These are phyloP conservation scores for Trichoderma orchidacearum DNA, from an alignment of 495 filamentous ascomycete species.

Conservation along the genomic window DNA sequence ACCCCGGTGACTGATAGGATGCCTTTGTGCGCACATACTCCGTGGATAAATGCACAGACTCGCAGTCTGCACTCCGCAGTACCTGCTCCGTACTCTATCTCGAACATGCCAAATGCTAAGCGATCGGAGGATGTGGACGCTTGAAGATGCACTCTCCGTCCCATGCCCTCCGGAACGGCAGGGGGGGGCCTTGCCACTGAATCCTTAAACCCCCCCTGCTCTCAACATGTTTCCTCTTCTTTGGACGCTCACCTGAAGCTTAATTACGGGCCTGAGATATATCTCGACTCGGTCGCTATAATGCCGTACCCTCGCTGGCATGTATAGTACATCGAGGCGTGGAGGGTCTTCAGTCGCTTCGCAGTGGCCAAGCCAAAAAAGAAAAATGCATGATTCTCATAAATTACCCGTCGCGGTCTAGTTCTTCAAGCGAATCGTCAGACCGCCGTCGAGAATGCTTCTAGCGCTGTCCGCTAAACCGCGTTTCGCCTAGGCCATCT, in stretches of 20 bases:
- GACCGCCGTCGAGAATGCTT: neutral
- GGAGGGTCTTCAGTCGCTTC: neutral
- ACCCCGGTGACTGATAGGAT: too few relatives aligned
- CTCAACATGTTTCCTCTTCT: too few relatives aligned
- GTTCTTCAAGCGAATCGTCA: neutral
- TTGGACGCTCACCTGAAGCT: neutral
- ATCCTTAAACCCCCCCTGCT: neutral
- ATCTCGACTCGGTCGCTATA: too few relatives aligned
- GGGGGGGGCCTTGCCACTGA: neutral
- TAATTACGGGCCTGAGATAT: neutral
- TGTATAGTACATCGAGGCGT: too few relatives aligned
- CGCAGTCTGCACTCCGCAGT: too few relatives aligned
- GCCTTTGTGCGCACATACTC: too few relatives aligned
- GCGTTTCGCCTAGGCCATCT: neutral
- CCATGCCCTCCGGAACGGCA: neutral
- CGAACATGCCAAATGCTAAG: neutral
- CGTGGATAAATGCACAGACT: too few relatives aligned
- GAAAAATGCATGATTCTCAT: neutral
- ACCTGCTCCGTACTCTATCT: too few relatives aligned
- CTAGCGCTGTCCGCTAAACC: neutral
- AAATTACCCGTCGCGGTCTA: neutral
- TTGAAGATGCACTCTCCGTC: neutral
- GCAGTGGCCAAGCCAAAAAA: neutral
- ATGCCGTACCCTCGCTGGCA: too few relatives aligned
- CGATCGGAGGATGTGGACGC: neutral